phyloP scores from a whole-genome alignment of 331 rosid species.

The Acacia concinna region DNA sequence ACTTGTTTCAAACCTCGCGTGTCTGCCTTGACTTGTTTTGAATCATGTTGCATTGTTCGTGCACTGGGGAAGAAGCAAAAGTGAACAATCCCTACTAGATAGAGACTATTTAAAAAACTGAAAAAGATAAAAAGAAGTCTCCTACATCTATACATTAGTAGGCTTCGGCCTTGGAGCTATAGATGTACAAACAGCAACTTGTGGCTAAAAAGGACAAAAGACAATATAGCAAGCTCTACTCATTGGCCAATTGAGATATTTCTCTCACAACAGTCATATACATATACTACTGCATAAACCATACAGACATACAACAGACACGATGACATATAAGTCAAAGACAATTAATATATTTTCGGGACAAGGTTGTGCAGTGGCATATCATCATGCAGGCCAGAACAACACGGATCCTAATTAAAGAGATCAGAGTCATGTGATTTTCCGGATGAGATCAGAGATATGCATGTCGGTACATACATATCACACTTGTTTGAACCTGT shows the following conservation, averaged over 20 bases:
- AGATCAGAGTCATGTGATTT: background rate
- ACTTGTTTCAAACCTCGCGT: background rate
- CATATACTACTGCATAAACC: background rate
- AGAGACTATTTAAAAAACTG: background rate
- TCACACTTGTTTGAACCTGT: background rate
- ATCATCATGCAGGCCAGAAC: background rate
- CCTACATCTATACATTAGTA: background rate
- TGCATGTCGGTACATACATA: background rate
- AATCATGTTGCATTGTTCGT: background rate
- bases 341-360: background rate
- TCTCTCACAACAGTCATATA: background rate
- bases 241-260: background rate
- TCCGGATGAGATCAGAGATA: background rate
- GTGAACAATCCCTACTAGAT: background rate
- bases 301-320: background rate
- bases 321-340: background rate
- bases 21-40: background rate
- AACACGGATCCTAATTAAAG: background rate
- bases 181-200: background rate
- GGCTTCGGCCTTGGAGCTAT: background rate
- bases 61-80: background rate
- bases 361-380: background rate
- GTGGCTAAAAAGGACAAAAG: background rate
- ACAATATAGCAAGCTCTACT: background rate
- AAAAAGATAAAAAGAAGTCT: background rate